Base-by-base conservation (phyloP, 352 stramenopile species). In the Blastocystis sp. region DNA sequence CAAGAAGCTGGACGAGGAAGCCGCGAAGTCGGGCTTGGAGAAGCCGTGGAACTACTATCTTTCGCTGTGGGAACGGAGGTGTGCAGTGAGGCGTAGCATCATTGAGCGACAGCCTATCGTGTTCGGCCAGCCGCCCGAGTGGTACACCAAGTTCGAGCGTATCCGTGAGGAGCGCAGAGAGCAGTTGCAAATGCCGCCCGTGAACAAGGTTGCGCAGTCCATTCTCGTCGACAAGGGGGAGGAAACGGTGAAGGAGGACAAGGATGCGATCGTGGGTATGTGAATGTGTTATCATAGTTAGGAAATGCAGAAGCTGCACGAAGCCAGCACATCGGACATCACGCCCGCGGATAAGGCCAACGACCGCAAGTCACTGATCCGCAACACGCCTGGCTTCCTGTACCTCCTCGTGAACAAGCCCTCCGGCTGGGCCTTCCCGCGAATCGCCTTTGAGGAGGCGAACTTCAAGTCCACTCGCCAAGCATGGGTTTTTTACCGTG, bases 271-370 rank as follows among this genome's bases (percentile, higher is more conserved):
- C 14, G 71, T 81, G 11, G 19, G 10, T 19, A n/a, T 24, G 19
- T 64, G 24, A n/a, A n/a, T n/a, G 17, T 11, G 7, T 14, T 54
- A 24, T 79, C 24, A 81, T 3, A 0, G 17, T 1, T 81, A 81
- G 71, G 71, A 81, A 38, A 81, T 81, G 71, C 38, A 81, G 43
- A 81, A 81, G 45, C 71, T 81, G 28, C 71, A 81, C 28, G 71
- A 81, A 10, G 71, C 71, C 17, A 63, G 40, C n/a, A 81, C 71
- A 63, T 81, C 71, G 14, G 71, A 81, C 54, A 81, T 81, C 48
- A 81, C 71, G 14, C 71, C 71, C 42, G 71, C 71, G 10, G 71
- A 81, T 45, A 81, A 81, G 60, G 71, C 71, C 21, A 81, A 81
- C 59, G 71, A 81, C 48, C 71, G 71, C 19, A 57, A 54, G 9